Conservation (phyloP, 805 yeast genomes). For the Hanseniaspora lindneri region DNA sequence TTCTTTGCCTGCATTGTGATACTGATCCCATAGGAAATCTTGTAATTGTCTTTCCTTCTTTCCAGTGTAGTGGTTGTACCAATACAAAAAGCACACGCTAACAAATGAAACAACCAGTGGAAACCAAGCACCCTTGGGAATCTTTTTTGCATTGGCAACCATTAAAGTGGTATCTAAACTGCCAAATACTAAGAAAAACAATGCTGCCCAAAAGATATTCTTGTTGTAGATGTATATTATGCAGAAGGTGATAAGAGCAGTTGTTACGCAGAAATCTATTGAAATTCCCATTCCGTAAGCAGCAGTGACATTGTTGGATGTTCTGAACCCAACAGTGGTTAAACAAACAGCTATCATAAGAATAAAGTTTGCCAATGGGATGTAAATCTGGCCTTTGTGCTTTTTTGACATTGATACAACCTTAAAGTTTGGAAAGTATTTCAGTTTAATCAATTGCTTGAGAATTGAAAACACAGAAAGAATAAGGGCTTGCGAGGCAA, state of each 20-base stretch:
- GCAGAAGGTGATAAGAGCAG: conserved; percentile 35
- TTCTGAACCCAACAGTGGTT: conserved; percentile 43
- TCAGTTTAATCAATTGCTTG: conserved; percentile 41
- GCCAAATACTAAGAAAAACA: conserved; percentile 33
- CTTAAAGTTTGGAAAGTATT: conserved; percentile 42
- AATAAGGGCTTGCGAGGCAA: conserved; percentile 51
- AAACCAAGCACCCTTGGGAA: conserved; percentile 53
- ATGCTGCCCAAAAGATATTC: conserved; percentile 29
- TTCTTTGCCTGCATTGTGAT: too few species aligned
- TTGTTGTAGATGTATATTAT: conserved; percentile 37
- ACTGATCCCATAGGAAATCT: background rate
- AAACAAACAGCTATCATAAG: conserved; percentile 41
- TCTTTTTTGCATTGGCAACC: conserved; percentile 39
- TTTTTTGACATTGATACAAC: conserved; percentile 36
- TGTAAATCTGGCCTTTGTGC: conserved; percentile 41
- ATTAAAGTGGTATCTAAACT: conserved; percentile 39
- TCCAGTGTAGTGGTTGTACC: background rate
- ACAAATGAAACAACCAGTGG: conserved; percentile 39
- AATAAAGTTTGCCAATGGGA: conserved; percentile 40
- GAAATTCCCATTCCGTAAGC: conserved; percentile 53
- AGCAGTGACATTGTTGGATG: conserved; percentile 40
- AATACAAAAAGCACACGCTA: conserved; percentile 28
- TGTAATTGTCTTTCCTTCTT: conserved; percentile 1
- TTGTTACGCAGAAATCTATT: conserved; percentile 43
- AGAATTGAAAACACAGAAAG: conserved; percentile 44